These are phyloP conservation scores for Colletotrichum filicis DNA, from an alignment of 2,329 filamentous ascomycete genomes.

Conservation along the genomic window DNA sequence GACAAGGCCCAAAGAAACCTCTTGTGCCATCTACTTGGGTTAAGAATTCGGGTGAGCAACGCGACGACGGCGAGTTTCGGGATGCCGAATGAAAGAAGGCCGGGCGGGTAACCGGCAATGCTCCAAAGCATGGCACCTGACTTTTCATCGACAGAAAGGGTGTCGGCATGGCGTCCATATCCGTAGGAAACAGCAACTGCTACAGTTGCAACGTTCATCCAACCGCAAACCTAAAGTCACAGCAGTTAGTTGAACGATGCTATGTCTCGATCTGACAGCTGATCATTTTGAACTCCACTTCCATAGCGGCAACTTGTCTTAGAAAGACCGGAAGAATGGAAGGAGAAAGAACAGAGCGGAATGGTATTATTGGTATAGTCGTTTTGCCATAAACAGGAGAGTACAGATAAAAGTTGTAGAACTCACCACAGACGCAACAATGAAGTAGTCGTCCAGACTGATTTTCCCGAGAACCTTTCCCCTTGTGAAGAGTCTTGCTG, in stretches of 20 bases:
- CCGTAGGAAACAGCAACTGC: not conserved
- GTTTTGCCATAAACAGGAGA: not conserved
- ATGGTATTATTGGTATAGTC: not conserved
- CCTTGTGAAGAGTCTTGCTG: conserved; percentile 45
- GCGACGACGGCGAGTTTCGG: conserved; percentile 52
- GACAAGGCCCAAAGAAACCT: conserved; percentile 50
- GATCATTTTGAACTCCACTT: no score
- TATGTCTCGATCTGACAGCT: not conserved
- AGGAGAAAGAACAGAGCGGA: no score
- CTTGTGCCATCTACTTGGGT: conserved; percentile 47
- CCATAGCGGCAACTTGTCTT: no score
- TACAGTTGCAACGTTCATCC: not conserved
- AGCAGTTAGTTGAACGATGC: not conserved
- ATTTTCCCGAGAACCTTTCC: conserved; percentile 43
- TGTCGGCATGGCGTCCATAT: not conserved
- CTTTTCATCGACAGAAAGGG: not conserved
- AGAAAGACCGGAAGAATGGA: no score
- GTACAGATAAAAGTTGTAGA: not conserved
- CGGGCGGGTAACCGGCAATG: not conserved
- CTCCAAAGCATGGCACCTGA: not conserved
- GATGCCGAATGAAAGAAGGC: not conserved
- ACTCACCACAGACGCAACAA: not conserved
- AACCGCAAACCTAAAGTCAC: not conserved
- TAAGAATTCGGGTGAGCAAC: conserved; percentile 50
- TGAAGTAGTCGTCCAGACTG: conserved; percentile 41